Evolutionary conservation across 2,329 filamentous ascomycete genomes (phyloP), one percentile per base, ranked within the genome.

Genomic region (Camillea tinctor): DNA sequence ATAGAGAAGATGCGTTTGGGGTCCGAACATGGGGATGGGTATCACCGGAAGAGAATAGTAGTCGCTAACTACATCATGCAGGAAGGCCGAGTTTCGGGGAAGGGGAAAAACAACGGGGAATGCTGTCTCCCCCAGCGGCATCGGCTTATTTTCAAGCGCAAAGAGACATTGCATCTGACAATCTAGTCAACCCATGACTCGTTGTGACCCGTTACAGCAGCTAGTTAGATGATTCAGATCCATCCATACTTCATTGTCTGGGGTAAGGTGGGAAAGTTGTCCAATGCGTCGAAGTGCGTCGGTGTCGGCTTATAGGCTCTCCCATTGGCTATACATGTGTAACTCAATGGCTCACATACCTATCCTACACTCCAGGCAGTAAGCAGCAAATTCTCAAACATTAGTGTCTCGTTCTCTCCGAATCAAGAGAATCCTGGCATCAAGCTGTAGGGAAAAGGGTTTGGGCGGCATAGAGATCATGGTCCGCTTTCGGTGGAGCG

Each of bases 141-240:
- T 57, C 17, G 54, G n/a, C 55, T 21, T 26, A 20, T 51, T 44
- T n/a, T 13, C 17, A 21, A 23, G 20, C 6, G 52, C 20, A 15
- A 55, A 36, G 48, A 54, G 53, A 15, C 40, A 53, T 50, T n/a
- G 19, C 24, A 6, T 60, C 54, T 50, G 54, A 60, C 20, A 52
- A 60, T 23, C 26, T 60, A 4, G 19, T 56, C 54, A 52, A 26
- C 30, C 54, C 58, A 13, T 30, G 53, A 20, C 13, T 60, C 13
- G 48, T 60, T 49, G n/a, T n/a, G n/a, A n/a, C n/a, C n/a, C n/a
- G n/a, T n/a, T n/a, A 60, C 58, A 9, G 53, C 23, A 26, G n/a
- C 44, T n/a, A 54, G 53, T 21, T 23, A 48, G 9, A 48, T 56
- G 11, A 20, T 56, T n/a, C 22, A 50, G 30, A 49, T 60, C 7